Evolutionary conservation across 495 filamentous ascomycete species (phyloP).

Genomic region (Neurospora hispaniola): DNA sequence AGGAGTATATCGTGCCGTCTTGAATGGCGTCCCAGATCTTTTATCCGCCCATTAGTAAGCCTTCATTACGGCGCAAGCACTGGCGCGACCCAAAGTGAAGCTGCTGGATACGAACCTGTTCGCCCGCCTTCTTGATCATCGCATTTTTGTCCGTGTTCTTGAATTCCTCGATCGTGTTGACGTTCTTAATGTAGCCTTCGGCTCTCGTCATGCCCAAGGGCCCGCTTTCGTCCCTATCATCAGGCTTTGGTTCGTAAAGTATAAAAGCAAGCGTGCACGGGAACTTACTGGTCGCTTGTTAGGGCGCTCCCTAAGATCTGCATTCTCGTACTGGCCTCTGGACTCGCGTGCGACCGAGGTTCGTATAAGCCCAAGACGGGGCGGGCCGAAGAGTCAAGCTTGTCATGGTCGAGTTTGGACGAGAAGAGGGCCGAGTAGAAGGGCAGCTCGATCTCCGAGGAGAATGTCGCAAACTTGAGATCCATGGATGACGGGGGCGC

Average conservation of each 20-base stretch:
- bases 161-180: constrained; percentile 94
- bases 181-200: constrained; percentile 89
- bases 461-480: constrained; percentile 67
- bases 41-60: constrained; percentile 5
- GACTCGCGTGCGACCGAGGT: constrained; percentile 54
- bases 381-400: constrained; percentile 84
- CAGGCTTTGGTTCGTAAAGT: constrained; percentile 4
- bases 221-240: constrained; percentile 39
- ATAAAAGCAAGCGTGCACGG: neutral
- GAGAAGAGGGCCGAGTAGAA: constrained; percentile 86
- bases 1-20: constrained; percentile 90
- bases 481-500: constrained; percentile 15
- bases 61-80: neutral
- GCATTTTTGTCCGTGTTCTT: constrained; percentile 59
- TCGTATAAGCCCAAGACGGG: constrained; percentile 84
- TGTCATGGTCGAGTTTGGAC: constrained; percentile 92
- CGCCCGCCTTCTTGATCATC: constrained; percentile 62
- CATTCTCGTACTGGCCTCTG: constrained; percentile 68
- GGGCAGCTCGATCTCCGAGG: constrained; percentile 85
- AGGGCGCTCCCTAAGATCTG: constrained; percentile 82
- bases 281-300: constrained; percentile 64
- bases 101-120: constrained; percentile 46
- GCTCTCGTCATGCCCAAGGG: constrained; percentile 65
- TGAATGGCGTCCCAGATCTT: constrained; percentile 96
- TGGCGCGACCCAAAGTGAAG: neutral